Percentiles rank a stretch among this genome's conserved stretches.
These are phyloP conservation scores for Sclerotinia nivalis DNA, from an alignment of 2,329 filamentous ascomycete genomes.

Conservation along the genomic window DNA sequence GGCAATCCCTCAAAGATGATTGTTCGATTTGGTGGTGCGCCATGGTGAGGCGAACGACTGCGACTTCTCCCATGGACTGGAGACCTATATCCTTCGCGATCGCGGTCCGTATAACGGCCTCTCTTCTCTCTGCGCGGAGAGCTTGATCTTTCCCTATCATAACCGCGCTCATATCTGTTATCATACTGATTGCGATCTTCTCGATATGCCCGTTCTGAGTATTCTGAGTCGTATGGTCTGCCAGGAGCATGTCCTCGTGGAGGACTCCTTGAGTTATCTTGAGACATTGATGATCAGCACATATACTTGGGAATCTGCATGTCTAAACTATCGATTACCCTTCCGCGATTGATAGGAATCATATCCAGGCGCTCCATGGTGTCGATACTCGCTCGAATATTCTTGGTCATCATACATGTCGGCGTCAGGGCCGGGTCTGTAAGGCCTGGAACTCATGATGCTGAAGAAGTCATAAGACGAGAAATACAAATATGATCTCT, in stretches of 20 bases:
- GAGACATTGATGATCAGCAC: constrained; percentile 41
- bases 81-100: constrained; percentile 41
- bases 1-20: constrained; percentile 58
- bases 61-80: constrained; percentile 38
- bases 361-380: constrained; percentile 32
- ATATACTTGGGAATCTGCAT: constrained; percentile 34
- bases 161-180: constrained; percentile 41
- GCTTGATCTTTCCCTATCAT: constrained; percentile 45
- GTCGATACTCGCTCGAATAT: constrained; percentile 32
- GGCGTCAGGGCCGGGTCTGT: constrained; percentile 30
- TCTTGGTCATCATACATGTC: constrained; percentile 50
- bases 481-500: background rate
- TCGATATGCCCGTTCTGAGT: constrained; percentile 34
- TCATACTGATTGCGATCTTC: constrained; percentile 40
- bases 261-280: constrained; percentile 41
- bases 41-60: constrained; percentile 39
- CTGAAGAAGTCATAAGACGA: background rate
- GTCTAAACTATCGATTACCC: constrained; percentile 42
- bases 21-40: constrained; percentile 49
- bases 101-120: constrained; percentile 41
- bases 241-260: constrained; percentile 34
- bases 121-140: constrained; percentile 41
- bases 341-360: constrained; percentile 40
- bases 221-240: constrained; percentile 27
- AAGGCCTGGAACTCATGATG: constrained; percentile 22